Conservation (phyloP, 805 yeast genomes). For the Ogataea siamensis region DNA sequence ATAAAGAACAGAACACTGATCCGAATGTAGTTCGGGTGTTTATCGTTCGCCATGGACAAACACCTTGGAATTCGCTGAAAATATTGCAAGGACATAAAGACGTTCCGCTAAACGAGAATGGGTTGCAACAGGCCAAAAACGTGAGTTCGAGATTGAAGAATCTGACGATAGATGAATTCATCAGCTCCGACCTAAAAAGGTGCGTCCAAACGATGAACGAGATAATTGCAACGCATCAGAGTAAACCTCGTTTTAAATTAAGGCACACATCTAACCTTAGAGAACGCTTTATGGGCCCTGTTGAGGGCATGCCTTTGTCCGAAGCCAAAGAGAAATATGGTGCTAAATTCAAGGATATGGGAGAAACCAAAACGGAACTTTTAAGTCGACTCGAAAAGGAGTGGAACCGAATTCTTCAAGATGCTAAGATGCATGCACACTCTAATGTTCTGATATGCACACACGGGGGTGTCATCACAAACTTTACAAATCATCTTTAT, state of each 20-base stretch:
- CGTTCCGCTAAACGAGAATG: slow-evolving; percentile 59
- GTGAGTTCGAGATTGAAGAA: slow-evolving; percentile 47
- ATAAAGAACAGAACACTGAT: slow-evolving; percentile 21
- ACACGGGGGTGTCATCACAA: slow-evolving; percentile 81
- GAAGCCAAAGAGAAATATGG: slow-evolving; percentile 67
- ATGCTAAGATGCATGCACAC: slow-evolving; percentile 33
- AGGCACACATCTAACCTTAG: slow-evolving; percentile 47
- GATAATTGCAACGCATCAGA: slow-evolving; percentile 34
- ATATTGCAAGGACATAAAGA: slow-evolving; percentile 80
- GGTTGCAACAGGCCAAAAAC: slow-evolving; percentile 55
- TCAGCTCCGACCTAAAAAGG: slow-evolving; percentile 54
- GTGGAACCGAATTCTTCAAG: slow-evolving; percentile 43
- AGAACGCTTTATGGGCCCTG: slow-evolving; percentile 76
- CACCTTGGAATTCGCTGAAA: slow-evolving; percentile 65
- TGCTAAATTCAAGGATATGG: slow-evolving; percentile 56
- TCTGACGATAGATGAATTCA: slow-evolving; percentile 43
- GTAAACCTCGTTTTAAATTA: slow-evolving; percentile 22
- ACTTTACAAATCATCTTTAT: slow-evolving; percentile 51
- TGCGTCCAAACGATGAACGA: slow-evolving; percentile 58
- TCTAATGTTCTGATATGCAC: slow-evolving; percentile 61
- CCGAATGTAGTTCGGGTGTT: slow-evolving; percentile 38
- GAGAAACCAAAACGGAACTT: slow-evolving; percentile 54
- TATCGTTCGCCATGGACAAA: slow-evolving; percentile 81
- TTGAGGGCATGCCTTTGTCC: slow-evolving; percentile 67
- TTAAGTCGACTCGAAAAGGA: slow-evolving; percentile 46